phyloP scores from a whole-genome alignment of 352 stramenopile species.

The Phytophthora fragariae region DNA sequence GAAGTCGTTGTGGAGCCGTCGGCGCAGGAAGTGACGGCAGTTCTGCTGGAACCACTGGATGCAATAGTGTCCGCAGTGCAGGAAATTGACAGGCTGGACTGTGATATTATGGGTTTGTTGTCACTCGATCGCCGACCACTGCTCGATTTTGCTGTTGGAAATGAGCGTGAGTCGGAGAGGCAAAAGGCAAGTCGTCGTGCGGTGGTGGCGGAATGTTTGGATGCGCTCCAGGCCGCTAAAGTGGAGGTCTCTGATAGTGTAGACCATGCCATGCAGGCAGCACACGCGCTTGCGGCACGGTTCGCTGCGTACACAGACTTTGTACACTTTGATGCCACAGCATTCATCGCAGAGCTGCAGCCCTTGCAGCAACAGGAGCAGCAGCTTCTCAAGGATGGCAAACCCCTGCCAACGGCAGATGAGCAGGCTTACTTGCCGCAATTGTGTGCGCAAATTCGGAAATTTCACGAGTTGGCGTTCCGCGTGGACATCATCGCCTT shows the following conservation, averaged over 20 bases:
- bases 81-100: slow-evolving; percentile 88
- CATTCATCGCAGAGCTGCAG: slow-evolving; percentile 74
- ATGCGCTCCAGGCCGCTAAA: slow-evolving; percentile 61
- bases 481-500: slow-evolving; percentile 74
- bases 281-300: slow-evolving; percentile 69
- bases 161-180: slow-evolving; percentile 8
- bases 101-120: slow-evolving; percentile 92
- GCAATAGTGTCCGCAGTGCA: slow-evolving; percentile 77
- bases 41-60: slow-evolving; percentile 85
- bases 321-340: slow-evolving; percentile 77
- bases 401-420: slow-evolving; percentile 20
- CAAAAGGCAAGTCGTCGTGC: slow-evolving; percentile 19
- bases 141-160: slow-evolving; percentile 55
- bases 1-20: slow-evolving; percentile 71
- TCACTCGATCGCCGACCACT: slow-evolving; percentile 68
- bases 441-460: slow-evolving; percentile 74
- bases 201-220: slow-evolving; percentile 59
- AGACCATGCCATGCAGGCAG: slow-evolving; percentile 63
- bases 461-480: slow-evolving; percentile 76
- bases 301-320: slow-evolving; percentile 89
- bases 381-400: slow-evolving; percentile 33
- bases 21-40: slow-evolving; percentile 69
- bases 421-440: slow-evolving; percentile 45
- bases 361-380: slow-evolving; percentile 47
- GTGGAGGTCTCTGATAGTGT: slow-evolving; percentile 64